Percentiles rank a stretch among this genome's conserved stretches.
These are phyloP conservation scores for Priceomyces fermenticarens DNA, from an alignment of 805 yeast genomes.

Conservation along the genomic window DNA sequence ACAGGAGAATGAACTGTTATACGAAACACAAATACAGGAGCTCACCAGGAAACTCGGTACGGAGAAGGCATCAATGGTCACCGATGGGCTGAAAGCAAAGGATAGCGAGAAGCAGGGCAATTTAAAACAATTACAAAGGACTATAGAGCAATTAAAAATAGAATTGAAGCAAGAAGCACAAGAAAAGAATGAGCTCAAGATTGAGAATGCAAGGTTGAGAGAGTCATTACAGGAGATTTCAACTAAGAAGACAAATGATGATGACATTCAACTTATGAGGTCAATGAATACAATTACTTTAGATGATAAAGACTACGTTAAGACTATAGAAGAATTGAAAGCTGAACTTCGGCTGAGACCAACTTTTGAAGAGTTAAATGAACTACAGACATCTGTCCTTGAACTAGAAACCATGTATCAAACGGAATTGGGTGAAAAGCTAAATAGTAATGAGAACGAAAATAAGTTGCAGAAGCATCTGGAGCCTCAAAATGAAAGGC, in stretches of 20 bases:
- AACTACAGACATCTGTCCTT: slow-evolving; percentile 41
- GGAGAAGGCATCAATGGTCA: slow-evolving; percentile 1
- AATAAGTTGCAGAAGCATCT: slow-evolving; percentile 12
- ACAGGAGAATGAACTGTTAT: slow-evolving; percentile 51
- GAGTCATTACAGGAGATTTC: background rate
- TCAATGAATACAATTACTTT: background rate
- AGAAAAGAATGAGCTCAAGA: background rate
- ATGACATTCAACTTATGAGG: slow-evolving; percentile 2
- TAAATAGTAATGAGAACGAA: slow-evolving; percentile 5
- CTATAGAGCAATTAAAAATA: background rate
- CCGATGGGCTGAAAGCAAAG: background rate
- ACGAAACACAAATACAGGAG: slow-evolving; percentile 43
- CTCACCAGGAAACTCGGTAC: slow-evolving; percentile 12
- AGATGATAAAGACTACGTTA: background rate
- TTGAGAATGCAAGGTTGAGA: background rate
- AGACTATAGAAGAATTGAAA: slow-evolving; percentile 24
- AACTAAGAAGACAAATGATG: background rate
- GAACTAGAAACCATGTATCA: slow-evolving; percentile 41
- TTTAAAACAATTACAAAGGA: background rate
- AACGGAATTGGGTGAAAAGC: slow-evolving; percentile 25
- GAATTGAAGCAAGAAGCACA: slow-evolving; percentile 1
- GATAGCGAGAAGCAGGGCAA: background rate
- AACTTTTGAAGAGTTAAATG: slow-evolving; percentile 38
- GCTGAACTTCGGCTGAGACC: slow-evolving; percentile 39
- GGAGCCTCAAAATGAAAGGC: background rate